Percentiles rank a stretch among this genome's conserved stretches.
Evolutionary conservation across 331 rosid genomes (phyloP).

Genomic region (Stylosanthes scabra): DNA sequence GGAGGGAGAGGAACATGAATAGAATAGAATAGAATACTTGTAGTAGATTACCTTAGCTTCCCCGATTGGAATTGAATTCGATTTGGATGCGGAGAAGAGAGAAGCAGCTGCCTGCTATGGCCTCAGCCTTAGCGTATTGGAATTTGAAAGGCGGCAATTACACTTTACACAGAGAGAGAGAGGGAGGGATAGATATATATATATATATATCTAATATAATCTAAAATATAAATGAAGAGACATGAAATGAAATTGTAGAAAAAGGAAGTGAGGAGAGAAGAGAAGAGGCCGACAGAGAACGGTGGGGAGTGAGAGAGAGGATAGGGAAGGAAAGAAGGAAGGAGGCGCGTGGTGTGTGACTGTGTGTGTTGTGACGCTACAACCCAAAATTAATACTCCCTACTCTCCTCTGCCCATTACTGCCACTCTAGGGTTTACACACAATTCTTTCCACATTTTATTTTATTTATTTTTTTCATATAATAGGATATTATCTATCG

Average conservation of each 20-base stretch:
- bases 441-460: not conserved
- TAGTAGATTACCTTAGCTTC: constrained; percentile 1
- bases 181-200: not conserved
- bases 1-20: too few species aligned
- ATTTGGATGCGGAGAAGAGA: not conserved
- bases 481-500: not conserved
- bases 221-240: not conserved
- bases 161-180: not conserved
- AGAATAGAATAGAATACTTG: too few species aligned
- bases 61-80: constrained; percentile 20
- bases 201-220: too few species aligned
- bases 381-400: constrained; percentile 23
- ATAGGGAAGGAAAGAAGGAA: not conserved
- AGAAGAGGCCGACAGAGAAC: constrained; percentile 22
- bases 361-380: not conserved
- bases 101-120: not conserved
- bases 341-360: constrained; percentile 38
- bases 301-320: constrained; percentile 32
- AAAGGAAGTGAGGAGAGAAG: not conserved
- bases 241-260: not conserved
- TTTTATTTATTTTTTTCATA: not conserved
- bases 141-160: constrained; percentile 14
- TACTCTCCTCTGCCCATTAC: not conserved
- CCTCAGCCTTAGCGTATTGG: constrained; percentile 10
- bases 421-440: constrained; percentile 37